Base-by-base conservation (phyloP, 495 filamentous ascomycete genomes). In the Emericellopsis terricola region DNA sequence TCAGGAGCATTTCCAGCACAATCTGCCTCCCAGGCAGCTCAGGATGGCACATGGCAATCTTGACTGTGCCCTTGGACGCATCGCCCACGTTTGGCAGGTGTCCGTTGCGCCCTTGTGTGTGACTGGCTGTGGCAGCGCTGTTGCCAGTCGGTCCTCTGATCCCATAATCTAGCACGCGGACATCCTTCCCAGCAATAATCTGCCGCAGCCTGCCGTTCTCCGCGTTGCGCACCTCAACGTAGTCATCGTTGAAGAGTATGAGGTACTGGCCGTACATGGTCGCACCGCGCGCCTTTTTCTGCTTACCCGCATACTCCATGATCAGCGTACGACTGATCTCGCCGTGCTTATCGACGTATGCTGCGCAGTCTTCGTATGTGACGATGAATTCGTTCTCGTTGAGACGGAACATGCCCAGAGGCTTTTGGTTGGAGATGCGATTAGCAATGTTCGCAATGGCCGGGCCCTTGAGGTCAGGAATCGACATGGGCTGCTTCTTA, bases 291-390 rank as follows among this genome's bases (percentile, higher is more conserved):
- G 87, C 89, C 34, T 76, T 76, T 48, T 78, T 75, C 15, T 83
- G 81, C 44, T 77, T 82, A 36, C 91, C 91, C 3, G 93, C 85
- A 54, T 94, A 96, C 45, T 94, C 83, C 82, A 96, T 91, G 38
- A 99, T 81, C 37, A 96, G 82, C 23, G 73, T 77, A 29, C 89
- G 75, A 23, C 73, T 82, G 13, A 99, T 81, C 37, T 96, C 89
- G 40, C 89, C 91, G 51, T 94, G 85, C 53, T 96, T 93, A 57
- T 96, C 92, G 52, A 94, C 83, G 41, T 96, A 99, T 1, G 96
- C 83, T 15, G 83, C 89, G 41, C 87, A 94, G 49, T 94, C 83
- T 42, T 84, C 80, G 51, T 94, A 99, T 10, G 74, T 76, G n/a
- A 93, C 70, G 4, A 99, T 57, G 57, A 94, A 96, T 52, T 97